These are phyloP conservation scores for Fusarium staphyleae DNA, from an alignment of 2,329 filamentous ascomycete species.

Conservation along the genomic window DNA sequence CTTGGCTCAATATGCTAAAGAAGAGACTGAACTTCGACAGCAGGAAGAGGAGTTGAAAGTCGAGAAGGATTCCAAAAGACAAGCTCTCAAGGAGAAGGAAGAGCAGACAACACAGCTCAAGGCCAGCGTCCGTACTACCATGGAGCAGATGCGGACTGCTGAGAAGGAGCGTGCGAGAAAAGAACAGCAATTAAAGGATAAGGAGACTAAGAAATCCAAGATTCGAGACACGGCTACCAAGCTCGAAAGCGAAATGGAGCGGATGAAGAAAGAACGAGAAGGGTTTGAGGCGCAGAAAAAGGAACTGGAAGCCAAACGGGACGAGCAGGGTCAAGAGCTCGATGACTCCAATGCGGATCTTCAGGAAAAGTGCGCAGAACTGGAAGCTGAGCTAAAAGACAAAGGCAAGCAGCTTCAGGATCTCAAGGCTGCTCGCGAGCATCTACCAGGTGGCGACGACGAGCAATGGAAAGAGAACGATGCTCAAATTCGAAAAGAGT, in stretches of 20 bases:
- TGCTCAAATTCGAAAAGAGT: conserved; percentile 60
- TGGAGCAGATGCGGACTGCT: conserved; percentile 80
- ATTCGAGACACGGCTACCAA: conserved; percentile 73
- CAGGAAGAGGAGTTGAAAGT: conserved; percentile 72
- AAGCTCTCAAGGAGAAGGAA: conserved; percentile 85
- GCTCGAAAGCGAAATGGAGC: conserved; percentile 69
- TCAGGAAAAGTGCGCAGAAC: conserved; percentile 67
- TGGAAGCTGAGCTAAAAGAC: conserved; percentile 77
- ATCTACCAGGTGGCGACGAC: conserved; percentile 66
- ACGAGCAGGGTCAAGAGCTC: conserved; percentile 59
- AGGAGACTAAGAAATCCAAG: conserved; percentile 71
- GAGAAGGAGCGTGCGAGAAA: conserved; percentile 81
- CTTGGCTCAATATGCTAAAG: conserved; percentile 71
- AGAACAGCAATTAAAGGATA: conserved; percentile 74
- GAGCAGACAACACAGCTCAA: conserved; percentile 86
- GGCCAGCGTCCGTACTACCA: conserved; percentile 79
- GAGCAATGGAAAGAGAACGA: conserved; percentile 63
- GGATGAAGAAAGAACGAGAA: conserved; percentile 64
- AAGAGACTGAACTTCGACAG: conserved; percentile 74
- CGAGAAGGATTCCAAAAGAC: conserved; percentile 80
- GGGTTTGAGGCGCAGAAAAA: conserved; percentile 62
- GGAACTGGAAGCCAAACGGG: conserved; percentile 58
- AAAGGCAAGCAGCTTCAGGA: conserved; percentile 72
- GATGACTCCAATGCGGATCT: conserved; percentile 64
- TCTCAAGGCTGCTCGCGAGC: conserved; percentile 74